These are phyloP conservation scores for Xylaria longipes DNA, from an alignment of 495 filamentous ascomycete genomes.

Conservation along the genomic window DNA sequence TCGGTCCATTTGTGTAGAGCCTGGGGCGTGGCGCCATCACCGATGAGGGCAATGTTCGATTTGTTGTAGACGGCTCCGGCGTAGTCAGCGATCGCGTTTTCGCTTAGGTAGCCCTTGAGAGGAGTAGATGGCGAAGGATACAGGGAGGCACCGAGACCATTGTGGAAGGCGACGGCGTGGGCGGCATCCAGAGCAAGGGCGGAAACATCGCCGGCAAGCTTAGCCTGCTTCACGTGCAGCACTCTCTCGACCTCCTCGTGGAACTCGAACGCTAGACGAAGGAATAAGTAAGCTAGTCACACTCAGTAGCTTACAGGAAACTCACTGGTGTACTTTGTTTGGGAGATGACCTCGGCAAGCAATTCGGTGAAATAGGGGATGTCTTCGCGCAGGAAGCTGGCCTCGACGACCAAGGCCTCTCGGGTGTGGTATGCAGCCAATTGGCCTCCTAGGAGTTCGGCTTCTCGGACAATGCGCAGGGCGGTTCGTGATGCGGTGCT, in stretches of 20 bases:
- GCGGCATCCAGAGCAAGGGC: slow-evolving; percentile 82
- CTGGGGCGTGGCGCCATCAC: slow-evolving; percentile 78
- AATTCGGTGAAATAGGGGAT: slow-evolving; percentile 98
- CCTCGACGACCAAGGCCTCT: slow-evolving; percentile 88
- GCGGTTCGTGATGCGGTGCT: slow-evolving; percentile 84
- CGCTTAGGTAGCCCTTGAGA: slow-evolving; percentile 77
- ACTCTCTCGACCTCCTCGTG: slow-evolving; percentile 80
- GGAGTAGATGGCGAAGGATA: slow-evolving; percentile 73
- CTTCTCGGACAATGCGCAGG: slow-evolving; percentile 90
- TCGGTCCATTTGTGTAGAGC: slow-evolving; percentile 89
- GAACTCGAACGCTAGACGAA: slow-evolving; percentile 75
- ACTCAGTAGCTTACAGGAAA: slow-evolving; percentile 33
- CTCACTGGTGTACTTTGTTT: slow-evolving; percentile 86
- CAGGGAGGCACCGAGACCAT: slow-evolving; percentile 79
- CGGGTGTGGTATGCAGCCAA: slow-evolving; percentile 84
- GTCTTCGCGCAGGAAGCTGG: slow-evolving; percentile 93
- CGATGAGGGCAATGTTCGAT: slow-evolving; percentile 87
- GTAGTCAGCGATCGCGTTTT: slow-evolving; percentile 71
- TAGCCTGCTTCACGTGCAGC: slow-evolving; percentile 74
- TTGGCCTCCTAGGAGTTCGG: slow-evolving; percentile 90
- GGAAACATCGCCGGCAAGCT: slow-evolving; percentile 66
- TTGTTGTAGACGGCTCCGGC: slow-evolving; percentile 81
- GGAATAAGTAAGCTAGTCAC: slow-evolving; percentile 28
- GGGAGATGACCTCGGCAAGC: slow-evolving; percentile 85
- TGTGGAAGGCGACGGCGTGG: slow-evolving; percentile 92